Conservation (phyloP, 805 yeast species). For the Sungouiozyma intestinalis region DNA sequence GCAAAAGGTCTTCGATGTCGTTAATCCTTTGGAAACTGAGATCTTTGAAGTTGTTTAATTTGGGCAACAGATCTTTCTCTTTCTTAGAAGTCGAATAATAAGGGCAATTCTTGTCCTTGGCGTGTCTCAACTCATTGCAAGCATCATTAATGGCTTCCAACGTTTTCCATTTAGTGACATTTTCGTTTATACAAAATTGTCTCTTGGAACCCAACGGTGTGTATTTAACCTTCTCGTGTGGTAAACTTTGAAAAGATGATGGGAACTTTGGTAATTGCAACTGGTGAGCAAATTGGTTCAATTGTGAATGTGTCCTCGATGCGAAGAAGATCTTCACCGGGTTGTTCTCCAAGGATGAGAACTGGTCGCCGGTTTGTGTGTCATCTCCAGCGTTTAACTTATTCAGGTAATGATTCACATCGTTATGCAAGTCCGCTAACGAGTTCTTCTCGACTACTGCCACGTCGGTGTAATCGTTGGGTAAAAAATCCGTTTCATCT, state of each 20-base stretch:
- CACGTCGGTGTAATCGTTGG: constrained; percentile 18
- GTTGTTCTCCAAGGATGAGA: constrained; percentile 18
- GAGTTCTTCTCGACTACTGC: constrained; percentile 17
- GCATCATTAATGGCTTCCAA: constrained; percentile 62
- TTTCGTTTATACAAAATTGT: constrained; percentile 70
- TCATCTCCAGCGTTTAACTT: constrained; percentile 29
- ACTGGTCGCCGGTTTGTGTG: constrained; percentile 8
- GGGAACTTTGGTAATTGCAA: constrained; percentile 51
- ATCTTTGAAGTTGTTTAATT: constrained; percentile 39
- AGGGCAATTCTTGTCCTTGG: constrained; percentile 22
- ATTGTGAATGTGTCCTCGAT: constrained; percentile 86
- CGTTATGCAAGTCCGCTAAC: constrained; percentile 18
- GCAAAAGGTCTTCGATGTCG: constrained; percentile 72
- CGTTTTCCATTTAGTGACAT: constrained; percentile 40
- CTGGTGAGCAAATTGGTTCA: constrained; percentile 71
- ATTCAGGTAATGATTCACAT: constrained; percentile 39
- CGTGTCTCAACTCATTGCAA: constrained; percentile 57
- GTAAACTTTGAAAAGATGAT: constrained; percentile 38
- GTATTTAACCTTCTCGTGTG: constrained; percentile 48
- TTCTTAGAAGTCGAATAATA: constrained; percentile 27
- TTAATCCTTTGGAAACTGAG: constrained; percentile 43
- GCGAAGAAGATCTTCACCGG: constrained; percentile 52
- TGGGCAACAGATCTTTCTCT: constrained; percentile 8
- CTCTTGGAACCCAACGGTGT: constrained; percentile 73
- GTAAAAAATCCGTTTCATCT: constrained; percentile 20